phyloP scores from a whole-genome alignment of 495 filamentous ascomycete species.

The Xylaria palmicola region DNA sequence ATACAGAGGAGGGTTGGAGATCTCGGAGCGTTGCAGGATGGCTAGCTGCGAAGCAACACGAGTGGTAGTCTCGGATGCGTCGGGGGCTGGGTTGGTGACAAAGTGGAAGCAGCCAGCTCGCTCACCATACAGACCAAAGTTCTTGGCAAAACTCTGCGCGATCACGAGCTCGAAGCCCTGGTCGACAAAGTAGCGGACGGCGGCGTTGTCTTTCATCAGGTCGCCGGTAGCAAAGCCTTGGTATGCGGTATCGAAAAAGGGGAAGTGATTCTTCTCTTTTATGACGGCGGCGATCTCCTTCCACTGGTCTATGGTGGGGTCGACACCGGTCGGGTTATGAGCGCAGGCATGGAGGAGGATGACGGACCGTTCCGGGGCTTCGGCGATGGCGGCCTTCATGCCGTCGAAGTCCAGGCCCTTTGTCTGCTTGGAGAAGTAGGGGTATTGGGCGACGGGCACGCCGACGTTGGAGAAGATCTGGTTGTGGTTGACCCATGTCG shows the following conservation, averaged over 20 bases:
- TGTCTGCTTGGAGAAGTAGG: slow-evolving; percentile 85
- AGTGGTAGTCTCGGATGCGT: slow-evolving; percentile 60
- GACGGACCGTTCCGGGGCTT: slow-evolving; percentile 74
- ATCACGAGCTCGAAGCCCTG: slow-evolving; percentile 95
- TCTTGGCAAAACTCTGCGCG: slow-evolving; percentile 97
- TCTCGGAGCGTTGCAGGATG: slow-evolving; percentile 94
- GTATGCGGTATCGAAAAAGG: slow-evolving; percentile 98
- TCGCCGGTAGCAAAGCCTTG: slow-evolving; percentile 97
- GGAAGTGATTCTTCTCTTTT: slow-evolving; percentile 77
- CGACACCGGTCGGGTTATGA: slow-evolving; percentile 97
- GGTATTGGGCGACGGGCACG: slow-evolving; percentile 76
- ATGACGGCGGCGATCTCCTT: slow-evolving; percentile 78
- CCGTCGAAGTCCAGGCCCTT: slow-evolving; percentile 89
- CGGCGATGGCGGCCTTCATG: slow-evolving; percentile 66
- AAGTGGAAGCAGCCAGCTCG: slow-evolving; percentile 96
- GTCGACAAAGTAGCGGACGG: slow-evolving; percentile 88
- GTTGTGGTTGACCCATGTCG: slow-evolving; percentile 98
- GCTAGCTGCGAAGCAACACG: slow-evolving; percentile 84
- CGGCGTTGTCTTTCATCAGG: slow-evolving; percentile 80
- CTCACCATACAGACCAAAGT: slow-evolving; percentile 97
- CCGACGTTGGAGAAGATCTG: slow-evolving; percentile 96
- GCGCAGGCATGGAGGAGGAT: slow-evolving; percentile 95
- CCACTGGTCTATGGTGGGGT: slow-evolving; percentile 94
- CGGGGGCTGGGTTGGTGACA: slow-evolving; percentile 69
- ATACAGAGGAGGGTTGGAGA: slow-evolving; percentile 93